phyloP scores from a whole-genome alignment of 202 grass and related monocot species.

The Digitaria exilis region DNA sequence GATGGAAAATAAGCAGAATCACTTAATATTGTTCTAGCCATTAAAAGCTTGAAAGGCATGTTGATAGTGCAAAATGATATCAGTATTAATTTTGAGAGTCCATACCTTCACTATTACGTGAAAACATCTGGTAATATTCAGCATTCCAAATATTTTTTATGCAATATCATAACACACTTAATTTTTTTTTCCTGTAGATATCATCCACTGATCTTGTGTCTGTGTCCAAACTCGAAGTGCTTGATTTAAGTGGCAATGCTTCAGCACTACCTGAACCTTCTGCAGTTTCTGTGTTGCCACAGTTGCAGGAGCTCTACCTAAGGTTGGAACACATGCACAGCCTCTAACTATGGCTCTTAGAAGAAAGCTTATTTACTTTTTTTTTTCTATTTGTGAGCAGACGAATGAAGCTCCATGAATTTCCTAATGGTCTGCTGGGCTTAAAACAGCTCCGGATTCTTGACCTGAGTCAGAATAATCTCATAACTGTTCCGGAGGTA shows the following conservation, averaged over 20 bases:
- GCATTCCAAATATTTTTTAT: neutral
- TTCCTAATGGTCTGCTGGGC: conserved; percentile 63
- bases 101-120: neutral
- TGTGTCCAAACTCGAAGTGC: conserved; percentile 68
- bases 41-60: neutral
- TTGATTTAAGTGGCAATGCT: conserved; percentile 83
- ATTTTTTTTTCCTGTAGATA: conserved; percentile 70
- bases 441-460: conserved; percentile 72
- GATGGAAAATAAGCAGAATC: neutral
- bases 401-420: conserved; percentile 70
- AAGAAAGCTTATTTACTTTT: conserved; percentile 36
- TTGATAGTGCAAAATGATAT: neutral
- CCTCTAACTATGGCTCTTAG: conserved; percentile 13
- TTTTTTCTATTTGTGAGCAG: conserved; percentile 51
- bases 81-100: conserved; percentile 5
- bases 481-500: conserved; percentile 82
- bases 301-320: conserved; percentile 77
- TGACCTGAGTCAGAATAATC: conserved; percentile 76
- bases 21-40: conserved; percentile 18
- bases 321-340: conserved; percentile 58
- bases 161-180: conserved; percentile 15
- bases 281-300: conserved; percentile 57
- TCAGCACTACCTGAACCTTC: conserved; percentile 68
- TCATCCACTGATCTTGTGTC: conserved; percentile 53
- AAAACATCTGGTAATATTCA: conserved; percentile 4